Evolutionary conservation across 208 protist genomes (phyloP).

Genomic region (Crithidia bombi): DNA sequence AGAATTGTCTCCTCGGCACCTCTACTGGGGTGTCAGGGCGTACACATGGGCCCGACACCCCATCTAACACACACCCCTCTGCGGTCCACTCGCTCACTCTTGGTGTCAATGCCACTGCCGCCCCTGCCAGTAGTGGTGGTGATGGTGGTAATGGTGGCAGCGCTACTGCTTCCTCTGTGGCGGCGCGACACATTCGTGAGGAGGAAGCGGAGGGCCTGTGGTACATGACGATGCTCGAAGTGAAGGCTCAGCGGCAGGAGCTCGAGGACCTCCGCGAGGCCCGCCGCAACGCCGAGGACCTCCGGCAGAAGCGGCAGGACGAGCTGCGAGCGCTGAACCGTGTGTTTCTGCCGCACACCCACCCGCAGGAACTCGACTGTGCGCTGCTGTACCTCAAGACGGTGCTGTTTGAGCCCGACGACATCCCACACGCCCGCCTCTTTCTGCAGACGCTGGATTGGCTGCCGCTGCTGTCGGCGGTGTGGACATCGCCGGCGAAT

Average conservation of each 20-base stretch:
- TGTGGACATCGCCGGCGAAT: slow-evolving; percentile 59
- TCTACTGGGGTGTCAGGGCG: neutral
- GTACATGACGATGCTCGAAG: slow-evolving; percentile 67
- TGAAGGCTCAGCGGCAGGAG: slow-evolving; percentile 64
- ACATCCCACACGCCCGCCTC: slow-evolving; percentile 52
- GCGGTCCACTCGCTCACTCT: neutral
- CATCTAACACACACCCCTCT: neutral
- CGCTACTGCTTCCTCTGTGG: neutral
- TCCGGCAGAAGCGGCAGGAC: slow-evolving; percentile 22
- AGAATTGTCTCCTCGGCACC: slow-evolving; percentile 5
- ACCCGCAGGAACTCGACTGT: slow-evolving; percentile 40
- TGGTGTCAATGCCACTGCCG: neutral
- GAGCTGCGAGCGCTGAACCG: slow-evolving; percentile 49
- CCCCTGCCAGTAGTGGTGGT: too few relatives aligned
- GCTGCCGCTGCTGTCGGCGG: slow-evolving; percentile 60
- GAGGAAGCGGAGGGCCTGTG: slow-evolving; percentile 58
- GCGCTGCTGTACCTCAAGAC: slow-evolving; percentile 67
- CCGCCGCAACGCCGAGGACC: slow-evolving; percentile 49
- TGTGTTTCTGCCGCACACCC: slow-evolving; percentile 61
- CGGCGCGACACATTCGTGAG: neutral
- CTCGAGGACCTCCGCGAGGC: slow-evolving; percentile 54
- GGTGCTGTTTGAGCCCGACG: slow-evolving; percentile 50
- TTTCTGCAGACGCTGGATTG: slow-evolving; percentile 64
- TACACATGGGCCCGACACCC: neutral
- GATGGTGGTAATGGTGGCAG: too few relatives aligned